Percentiles rank a stretch among this genome's conserved stretches.
phyloP scores from a whole-genome alignment of 805 yeast genomes.

The Saccharomycopsis fermentans region DNA sequence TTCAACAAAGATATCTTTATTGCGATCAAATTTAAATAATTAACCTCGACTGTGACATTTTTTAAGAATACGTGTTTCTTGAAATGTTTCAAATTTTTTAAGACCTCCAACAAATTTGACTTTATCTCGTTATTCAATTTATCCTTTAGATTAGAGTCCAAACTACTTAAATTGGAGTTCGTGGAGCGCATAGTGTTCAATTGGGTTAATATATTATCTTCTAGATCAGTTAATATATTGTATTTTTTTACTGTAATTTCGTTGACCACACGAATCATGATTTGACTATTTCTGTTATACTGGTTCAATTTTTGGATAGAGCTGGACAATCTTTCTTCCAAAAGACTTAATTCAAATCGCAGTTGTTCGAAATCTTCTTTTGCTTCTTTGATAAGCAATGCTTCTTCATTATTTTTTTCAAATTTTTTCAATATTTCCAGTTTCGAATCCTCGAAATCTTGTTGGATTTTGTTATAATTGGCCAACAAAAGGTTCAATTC shows the following conservation, averaged over 20 bases:
- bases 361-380: neutral
- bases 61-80: neutral
- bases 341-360: constrained; percentile 1
- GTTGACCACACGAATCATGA: constrained; percentile 10
- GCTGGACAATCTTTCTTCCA: neutral
- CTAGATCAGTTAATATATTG: constrained; percentile 12
- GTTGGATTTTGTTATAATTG: neutral
- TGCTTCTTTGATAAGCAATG: neutral
- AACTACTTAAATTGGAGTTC: constrained; percentile 1
- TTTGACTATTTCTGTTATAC: constrained; percentile 9
- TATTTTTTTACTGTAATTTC: constrained; percentile 14
- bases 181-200: constrained; percentile 9
- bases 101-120: constrained; percentile 1
- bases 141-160: neutral
- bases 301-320: constrained; percentile 2
- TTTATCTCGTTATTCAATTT: constrained; percentile 1
- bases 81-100: constrained; percentile 4
- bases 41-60: neutral
- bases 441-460: neutral
- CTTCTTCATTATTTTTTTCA: neutral
- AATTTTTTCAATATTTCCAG: neutral
- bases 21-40: neutral
- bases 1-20: neutral
- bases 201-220: constrained; percentile 3
- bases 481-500: neutral